A percentile compares a stretch with the other conserved stretches of the same genome.
Evolutionary conservation across 371 early-diverging fungal genomes (phyloP).

Genomic region (Syncephalastrum monosporum): DNA sequence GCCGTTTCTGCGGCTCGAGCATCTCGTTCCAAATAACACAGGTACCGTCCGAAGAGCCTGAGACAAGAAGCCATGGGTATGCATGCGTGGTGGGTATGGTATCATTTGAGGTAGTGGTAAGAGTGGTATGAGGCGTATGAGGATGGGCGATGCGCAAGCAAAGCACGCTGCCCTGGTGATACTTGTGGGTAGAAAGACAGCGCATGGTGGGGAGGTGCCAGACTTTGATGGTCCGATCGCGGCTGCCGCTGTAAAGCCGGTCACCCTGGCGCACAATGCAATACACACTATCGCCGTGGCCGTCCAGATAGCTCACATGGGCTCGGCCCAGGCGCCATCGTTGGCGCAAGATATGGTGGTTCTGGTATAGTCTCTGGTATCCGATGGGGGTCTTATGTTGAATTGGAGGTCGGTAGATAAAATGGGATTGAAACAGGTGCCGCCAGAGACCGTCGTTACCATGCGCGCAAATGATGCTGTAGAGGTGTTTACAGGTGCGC

Average conservation of each 20-base stretch:
- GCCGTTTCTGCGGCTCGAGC: constrained; percentile 22
- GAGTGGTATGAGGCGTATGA: too few relatives aligned
- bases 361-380: constrained; percentile 22
- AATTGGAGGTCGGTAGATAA: constrained; percentile 22
- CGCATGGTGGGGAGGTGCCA: constrained; percentile 72
- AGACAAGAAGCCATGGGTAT: constrained; percentile 61
- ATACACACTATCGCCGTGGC: constrained; percentile 93
- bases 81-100: constrained; percentile 51
- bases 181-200: constrained; percentile 58
- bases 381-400: neutral
- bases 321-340: constrained; percentile 42
- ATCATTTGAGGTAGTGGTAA: constrained; percentile 9
- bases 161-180: constrained; percentile 86
- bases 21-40: constrained; percentile 80
- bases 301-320: constrained; percentile 49
- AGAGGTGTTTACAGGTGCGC: constrained; percentile 21
- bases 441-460: constrained; percentile 25
- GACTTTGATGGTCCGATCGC: constrained; percentile 84
- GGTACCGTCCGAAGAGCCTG: constrained; percentile 91
- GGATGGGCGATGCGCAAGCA: constrained; percentile 64
- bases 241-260: constrained; percentile 71
- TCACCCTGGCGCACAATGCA: constrained; percentile 76
- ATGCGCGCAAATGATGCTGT: constrained; percentile 13
- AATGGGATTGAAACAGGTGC: neutral
- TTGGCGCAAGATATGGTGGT: constrained; percentile 21